These are phyloP conservation scores for Curvularia spicifera DNA, from an alignment of 2,329 filamentous ascomycete species.

Conservation along the genomic window DNA sequence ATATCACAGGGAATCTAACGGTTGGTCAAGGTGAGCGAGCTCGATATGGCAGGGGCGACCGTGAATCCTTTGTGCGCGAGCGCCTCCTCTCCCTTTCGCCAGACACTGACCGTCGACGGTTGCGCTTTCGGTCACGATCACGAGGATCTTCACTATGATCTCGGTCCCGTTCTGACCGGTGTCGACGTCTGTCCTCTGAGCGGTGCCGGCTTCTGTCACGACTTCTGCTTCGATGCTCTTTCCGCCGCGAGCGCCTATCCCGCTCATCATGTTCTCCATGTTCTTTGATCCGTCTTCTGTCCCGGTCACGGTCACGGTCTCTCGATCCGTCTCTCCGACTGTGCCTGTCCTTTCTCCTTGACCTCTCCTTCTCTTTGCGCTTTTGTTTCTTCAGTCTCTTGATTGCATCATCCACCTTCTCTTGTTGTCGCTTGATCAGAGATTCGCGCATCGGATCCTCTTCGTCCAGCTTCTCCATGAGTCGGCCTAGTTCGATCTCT, in stretches of 20 bases:
- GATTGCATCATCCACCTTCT: slow-evolving; percentile 78
- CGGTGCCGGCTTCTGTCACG: slow-evolving; percentile 21
- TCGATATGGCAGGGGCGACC: slow-evolving; percentile 28
- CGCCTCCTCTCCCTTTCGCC: slow-evolving; percentile 15
- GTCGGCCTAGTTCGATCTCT: slow-evolving; percentile 76
- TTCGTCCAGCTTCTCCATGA: slow-evolving; percentile 84
- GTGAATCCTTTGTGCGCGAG: slow-evolving; percentile 20
- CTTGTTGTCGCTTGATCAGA: slow-evolving; percentile 87
- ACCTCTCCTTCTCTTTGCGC: slow-evolving; percentile 55
- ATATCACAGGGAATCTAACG: too few species aligned
- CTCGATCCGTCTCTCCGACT: slow-evolving; percentile 33
- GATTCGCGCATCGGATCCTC: slow-evolving; percentile 98
- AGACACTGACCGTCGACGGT: slow-evolving; percentile 15
- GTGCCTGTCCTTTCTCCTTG: slow-evolving; percentile 48
- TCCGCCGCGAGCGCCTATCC: slow-evolving; percentile 21
- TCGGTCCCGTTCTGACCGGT: neutral
- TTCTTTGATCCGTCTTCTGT: slow-evolving; percentile 33
- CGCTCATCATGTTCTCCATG: slow-evolving; percentile 18
- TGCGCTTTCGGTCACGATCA: slow-evolving; percentile 18
- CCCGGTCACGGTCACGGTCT: slow-evolving; percentile 29
- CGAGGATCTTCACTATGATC: neutral
- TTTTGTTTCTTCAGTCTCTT: slow-evolving; percentile 59
- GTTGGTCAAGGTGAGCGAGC: slow-evolving; percentile 22
- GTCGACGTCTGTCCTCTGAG: slow-evolving; percentile 13
- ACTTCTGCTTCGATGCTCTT: slow-evolving; percentile 23